These are phyloP conservation scores for Colletotrichum chrysophilum DNA, from an alignment of 2,329 filamentous ascomycete genomes.

Conservation along the genomic window DNA sequence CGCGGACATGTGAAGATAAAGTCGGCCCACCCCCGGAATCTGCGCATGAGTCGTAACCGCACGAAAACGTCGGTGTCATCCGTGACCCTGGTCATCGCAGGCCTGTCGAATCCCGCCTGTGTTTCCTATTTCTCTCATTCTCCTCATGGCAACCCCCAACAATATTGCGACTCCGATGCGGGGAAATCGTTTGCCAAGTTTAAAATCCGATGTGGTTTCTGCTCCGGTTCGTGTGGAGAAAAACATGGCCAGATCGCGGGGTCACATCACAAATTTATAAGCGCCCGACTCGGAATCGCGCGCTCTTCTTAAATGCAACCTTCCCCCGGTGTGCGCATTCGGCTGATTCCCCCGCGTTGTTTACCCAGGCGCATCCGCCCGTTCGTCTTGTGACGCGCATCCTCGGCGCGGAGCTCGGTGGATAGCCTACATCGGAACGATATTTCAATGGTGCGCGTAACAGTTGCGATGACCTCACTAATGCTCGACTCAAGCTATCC, in stretches of 20 bases:
- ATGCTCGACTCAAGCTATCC: background rate
- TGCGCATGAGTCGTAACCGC: background rate
- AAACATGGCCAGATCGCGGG: background rate
- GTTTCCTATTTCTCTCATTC: background rate
- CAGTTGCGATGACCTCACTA: conserved; percentile 15
- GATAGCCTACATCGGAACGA: background rate
- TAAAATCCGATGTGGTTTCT: background rate
- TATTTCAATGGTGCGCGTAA: conserved; percentile 18
- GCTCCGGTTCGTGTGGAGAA: background rate
- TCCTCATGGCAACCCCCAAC: background rate
- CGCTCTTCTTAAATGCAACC: background rate
- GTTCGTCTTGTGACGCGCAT: background rate
- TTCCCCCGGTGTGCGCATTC: background rate
- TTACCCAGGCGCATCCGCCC: background rate
- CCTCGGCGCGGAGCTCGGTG: background rate
- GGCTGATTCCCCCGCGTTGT: background rate
- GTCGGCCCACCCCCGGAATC: background rate
- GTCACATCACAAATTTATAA: conserved; percentile 1
- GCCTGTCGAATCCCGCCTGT: background rate
- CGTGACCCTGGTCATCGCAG: background rate
- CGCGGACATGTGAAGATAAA: background rate
- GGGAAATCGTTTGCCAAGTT: background rate
- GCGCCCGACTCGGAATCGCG: background rate
- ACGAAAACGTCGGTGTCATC: background rate
- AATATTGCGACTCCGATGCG: background rate